Evolutionary conservation across 108 stramenopile species (phyloP), one percentile per base, ranked within the genome.

Genomic region (Aurantiochytrium sp.): DNA sequence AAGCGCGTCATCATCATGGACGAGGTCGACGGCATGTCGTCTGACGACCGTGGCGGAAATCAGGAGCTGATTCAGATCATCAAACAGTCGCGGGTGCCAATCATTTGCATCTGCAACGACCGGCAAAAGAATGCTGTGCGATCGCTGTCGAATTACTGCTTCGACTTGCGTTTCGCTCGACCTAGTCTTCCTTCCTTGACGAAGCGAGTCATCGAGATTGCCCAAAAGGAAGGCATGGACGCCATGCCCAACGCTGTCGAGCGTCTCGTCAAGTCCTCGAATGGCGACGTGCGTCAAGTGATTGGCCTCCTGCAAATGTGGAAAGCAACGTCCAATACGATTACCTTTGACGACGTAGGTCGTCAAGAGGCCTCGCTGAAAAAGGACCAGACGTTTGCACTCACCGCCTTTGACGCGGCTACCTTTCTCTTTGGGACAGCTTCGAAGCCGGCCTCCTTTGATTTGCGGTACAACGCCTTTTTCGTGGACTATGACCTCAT

Each of bases 31-130:
- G 99, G 99, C 21, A 98, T 99, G 98, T 88, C 88, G n/a, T 60
- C 72, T 6, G 59, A 88, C 72, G 99, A 99, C 93, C 91, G 98
- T 25, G 95, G 96, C 73, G 98, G 98, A 3, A 97, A 96, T 91
- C 90, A 94, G 35, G 98, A 98, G 92, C 92, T 99, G 60, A 98
- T 99, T 88, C 92, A 95, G 88, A 96, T 98, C 94, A 98, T 99
- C 91, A 98, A 98, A 92, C 94, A 95, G 87, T 95, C 94, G 89
- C 95, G 59, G 89, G 96, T 97, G 44, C 99, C 99, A 29, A 98
- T 99, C 88, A 98, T 99, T 90, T 98, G 97, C 92, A 98, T 99
- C 91, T 99, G 99, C 89, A 99, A 99, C 90, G 99, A 99, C 91
- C 95, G 98, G 14, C 96, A 96, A 91, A 94, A 92, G 45, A 95